Evolutionary conservation across 202 grass and related monocot species (phyloP).

Genomic region (Hordeum pubiflorum): DNA sequence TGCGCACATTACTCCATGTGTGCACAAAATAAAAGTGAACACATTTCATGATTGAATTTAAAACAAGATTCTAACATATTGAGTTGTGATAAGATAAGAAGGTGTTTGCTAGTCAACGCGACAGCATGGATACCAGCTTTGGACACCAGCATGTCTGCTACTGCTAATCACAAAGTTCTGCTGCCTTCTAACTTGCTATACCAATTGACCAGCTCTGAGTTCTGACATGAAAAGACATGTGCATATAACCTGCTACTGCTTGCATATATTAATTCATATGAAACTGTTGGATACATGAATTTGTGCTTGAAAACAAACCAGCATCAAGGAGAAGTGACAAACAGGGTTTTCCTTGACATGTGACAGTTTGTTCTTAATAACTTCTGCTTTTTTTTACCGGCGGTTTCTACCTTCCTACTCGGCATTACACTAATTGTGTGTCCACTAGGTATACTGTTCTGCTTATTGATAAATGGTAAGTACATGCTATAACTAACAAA

Average conservation of each 20-base stretch:
- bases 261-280: not conserved
- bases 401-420: not conserved
- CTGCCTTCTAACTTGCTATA: conserved; percentile 5
- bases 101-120: not conserved
- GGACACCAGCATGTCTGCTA: not conserved
- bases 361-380: not conserved
- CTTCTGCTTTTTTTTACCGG: not conserved
- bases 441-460: not conserved
- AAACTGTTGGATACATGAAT: not conserved
- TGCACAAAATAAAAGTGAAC: not conserved
- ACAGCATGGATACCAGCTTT: not conserved
- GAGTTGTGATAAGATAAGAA: not conserved
- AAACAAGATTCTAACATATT: not conserved
- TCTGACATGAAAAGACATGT: not conserved
- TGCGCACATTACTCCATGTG: not conserved
- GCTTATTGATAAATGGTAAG: not conserved
- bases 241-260: not conserved
- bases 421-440: not conserved
- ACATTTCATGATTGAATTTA: not conserved
- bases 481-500: not conserved
- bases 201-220: not conserved
- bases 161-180: not conserved
- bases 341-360: not conserved
- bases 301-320: not conserved
- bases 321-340: not conserved